These are phyloP conservation scores for Drosera spatulata DNA, from an alignment of 179 eudicot genomes.

Conservation along the genomic window DNA sequence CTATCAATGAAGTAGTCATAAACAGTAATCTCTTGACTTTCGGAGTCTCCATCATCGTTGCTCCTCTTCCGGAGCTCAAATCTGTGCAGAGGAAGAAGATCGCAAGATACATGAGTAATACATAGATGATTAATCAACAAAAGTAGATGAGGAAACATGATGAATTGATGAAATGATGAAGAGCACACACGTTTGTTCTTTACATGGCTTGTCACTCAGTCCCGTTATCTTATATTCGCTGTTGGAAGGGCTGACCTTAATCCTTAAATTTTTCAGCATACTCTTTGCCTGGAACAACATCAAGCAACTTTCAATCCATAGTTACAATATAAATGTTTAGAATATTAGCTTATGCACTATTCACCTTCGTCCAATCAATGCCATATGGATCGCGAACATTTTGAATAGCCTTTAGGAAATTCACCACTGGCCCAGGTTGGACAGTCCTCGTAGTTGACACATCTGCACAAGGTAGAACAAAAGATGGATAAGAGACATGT, in stretches of 20 bases:
- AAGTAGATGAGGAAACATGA: background rate
- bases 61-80: constrained; percentile 46
- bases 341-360: background rate
- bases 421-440: constrained; percentile 89
- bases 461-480: constrained; percentile 46
- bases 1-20: constrained; percentile 53
- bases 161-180: no score
- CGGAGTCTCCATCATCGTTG: constrained; percentile 28
- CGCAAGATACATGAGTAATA: background rate
- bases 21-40: constrained; percentile 47
- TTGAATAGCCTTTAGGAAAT: constrained; percentile 75
- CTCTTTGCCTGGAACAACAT: constrained; percentile 45
- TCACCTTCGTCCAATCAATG: constrained; percentile 81
- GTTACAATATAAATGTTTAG: background rate
- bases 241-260: constrained; percentile 45
- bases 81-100: constrained; percentile 25
- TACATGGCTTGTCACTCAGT: constrained; percentile 53
- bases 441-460: constrained; percentile 95
- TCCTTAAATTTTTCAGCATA: constrained; percentile 59
- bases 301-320: no score
- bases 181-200: constrained; percentile 51
- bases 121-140: background rate
- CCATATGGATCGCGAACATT: constrained; percentile 74
- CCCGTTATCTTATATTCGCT: constrained; percentile 66
- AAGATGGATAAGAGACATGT: no score